Evolutionary conservation across 2,329 filamentous ascomycete genomes (phyloP).

Genomic region (Alternaria triticimaculans): DNA sequence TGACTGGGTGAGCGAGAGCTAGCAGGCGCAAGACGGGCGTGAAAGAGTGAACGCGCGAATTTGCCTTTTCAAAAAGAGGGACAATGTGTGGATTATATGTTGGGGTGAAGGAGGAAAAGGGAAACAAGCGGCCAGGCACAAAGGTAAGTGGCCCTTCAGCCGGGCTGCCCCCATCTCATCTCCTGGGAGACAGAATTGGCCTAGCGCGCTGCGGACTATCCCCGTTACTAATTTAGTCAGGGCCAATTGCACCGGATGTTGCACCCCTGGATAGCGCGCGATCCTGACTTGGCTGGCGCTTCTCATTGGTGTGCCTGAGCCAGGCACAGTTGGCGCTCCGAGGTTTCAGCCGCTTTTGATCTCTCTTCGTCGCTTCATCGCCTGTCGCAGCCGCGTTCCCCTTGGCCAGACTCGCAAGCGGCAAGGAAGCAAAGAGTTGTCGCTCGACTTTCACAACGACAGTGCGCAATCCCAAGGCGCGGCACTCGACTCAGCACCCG

Average conservation of each 20-base stretch:
- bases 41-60: slow-evolving; percentile 50
- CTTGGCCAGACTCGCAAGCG: slow-evolving; percentile 16
- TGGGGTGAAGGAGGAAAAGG: slow-evolving; percentile 34
- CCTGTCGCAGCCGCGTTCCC: slow-evolving; percentile 30
- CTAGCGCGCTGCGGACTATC: slow-evolving; percentile 26
- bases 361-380: slow-evolving; percentile 9
- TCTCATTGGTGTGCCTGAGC: slow-evolving; percentile 43
- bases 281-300: slow-evolving; percentile 3
- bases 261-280: slow-evolving; percentile 4
- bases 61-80: slow-evolving; percentile 31
- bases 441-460: slow-evolving; percentile 6
- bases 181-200: slow-evolving; percentile 20
- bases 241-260: slow-evolving; percentile 37
- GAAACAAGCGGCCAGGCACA: slow-evolving; percentile 32
- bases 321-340: slow-evolving; percentile 28
- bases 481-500: not conserved
- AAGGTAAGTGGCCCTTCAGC: slow-evolving; percentile 25
- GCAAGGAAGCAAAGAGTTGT: slow-evolving; percentile 16
- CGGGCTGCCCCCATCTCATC: slow-evolving; percentile 34
- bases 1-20: slow-evolving; percentile 32
- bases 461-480: slow-evolving; percentile 1
- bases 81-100: slow-evolving; percentile 32
- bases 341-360: slow-evolving; percentile 20
- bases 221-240: slow-evolving; percentile 30
- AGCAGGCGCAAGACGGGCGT: slow-evolving; percentile 36